phyloP scores from a whole-genome alignment of 2,329 filamentous ascomycete genomes.

The Colletotrichum sp. region DNA sequence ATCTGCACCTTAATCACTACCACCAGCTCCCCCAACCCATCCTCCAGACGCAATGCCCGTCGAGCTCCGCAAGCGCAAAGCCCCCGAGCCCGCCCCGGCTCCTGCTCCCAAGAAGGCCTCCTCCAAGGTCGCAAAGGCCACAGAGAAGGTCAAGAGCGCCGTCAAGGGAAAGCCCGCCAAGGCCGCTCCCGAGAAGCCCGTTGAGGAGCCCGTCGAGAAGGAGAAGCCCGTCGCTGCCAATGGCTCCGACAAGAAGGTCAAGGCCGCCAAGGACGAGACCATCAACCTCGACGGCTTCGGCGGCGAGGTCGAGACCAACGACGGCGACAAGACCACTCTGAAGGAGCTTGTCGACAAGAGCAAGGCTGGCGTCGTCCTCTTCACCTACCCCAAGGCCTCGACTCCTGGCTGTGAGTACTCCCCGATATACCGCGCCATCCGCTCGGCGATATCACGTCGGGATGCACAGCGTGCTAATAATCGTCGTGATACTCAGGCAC shows the following conservation, averaged over 20 bases:
- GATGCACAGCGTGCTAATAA: neutral
- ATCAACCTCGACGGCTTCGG: constrained; percentile 66
- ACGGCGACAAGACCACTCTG: constrained; percentile 80
- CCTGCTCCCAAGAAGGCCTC: constrained; percentile 51
- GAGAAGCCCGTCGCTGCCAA: constrained; percentile 32
- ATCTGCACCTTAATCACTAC: neutral
- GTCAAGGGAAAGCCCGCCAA: constrained; percentile 28
- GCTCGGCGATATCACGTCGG: neutral
- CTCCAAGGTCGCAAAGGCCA: constrained; percentile 40
- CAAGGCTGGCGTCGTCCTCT: constrained; percentile 85
- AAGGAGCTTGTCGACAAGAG: constrained; percentile 83
- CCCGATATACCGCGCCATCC: neutral
- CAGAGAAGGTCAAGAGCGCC: constrained; percentile 38
- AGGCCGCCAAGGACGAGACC: constrained; percentile 58
- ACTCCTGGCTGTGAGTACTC: constrained; percentile 87
- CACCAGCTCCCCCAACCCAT: neutral
- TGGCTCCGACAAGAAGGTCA: constrained; percentile 37
- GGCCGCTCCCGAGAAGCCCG: constrained; percentile 32
- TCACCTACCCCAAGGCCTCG: constrained; percentile 94
- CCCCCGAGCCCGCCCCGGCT: constrained; percentile 49
- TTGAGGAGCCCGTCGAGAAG: neutral
- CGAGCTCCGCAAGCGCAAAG: constrained; percentile 67
- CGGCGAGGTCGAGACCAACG: constrained; percentile 82
- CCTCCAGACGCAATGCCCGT: constrained; percentile 52
- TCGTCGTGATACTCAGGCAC: constrained; percentile 66